Evolutionary conservation across 495 filamentous ascomycete genomes (phyloP), one percentile per base, ranked within the genome.

Genomic region (Aspergillus heteromorphus): DNA sequence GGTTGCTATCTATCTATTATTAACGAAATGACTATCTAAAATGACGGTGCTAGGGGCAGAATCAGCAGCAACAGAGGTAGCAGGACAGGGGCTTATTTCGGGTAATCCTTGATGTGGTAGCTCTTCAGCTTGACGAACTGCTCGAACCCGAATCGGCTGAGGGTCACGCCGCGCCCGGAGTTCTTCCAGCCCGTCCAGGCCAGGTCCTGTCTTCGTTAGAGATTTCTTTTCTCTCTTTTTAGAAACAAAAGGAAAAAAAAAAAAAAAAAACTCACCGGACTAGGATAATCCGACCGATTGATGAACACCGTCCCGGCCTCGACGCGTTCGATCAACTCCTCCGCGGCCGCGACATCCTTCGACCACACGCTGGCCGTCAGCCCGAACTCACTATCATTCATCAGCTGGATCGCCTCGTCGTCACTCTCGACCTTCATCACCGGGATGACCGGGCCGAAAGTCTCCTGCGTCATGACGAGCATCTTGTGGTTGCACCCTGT

Each of bases 161-260:
- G 68, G 1, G 91, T 95, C 41, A 87, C 84, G 29, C 92, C 92
- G 66, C 87, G 91, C 49, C 92, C 92, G 34, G 89, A 95, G 64
- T 93, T 87, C 75, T 97, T 97, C 91, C 90, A 95, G 11, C 92
- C 92, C 0, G 88, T 91, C 92, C 92, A 97, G n/a, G 92, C 92
- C 45, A 97, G 85, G 70, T 97, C 92, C 85, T 92, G 70, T 58
- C 71, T 68, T 48, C 57, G 16, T 65, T 56, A 60, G 54, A n/a
- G n/a, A n/a, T n/a, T n/a, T n/a, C n/a, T n/a, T n/a, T n/a, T n/a
- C n/a, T n/a, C n/a, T n/a, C n/a, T n/a, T n/a, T n/a, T n/a, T n/a
- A n/a, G n/a, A n/a, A 47, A 52, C 48, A 42, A 27, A 13, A 51
- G n/a, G 4, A 31, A 49, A 19, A 4, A n/a, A 49, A 23, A 58